Evolutionary conservation across 75 land plant species (phyloP).

Genomic region (Ceratopteris richardii): DNA sequence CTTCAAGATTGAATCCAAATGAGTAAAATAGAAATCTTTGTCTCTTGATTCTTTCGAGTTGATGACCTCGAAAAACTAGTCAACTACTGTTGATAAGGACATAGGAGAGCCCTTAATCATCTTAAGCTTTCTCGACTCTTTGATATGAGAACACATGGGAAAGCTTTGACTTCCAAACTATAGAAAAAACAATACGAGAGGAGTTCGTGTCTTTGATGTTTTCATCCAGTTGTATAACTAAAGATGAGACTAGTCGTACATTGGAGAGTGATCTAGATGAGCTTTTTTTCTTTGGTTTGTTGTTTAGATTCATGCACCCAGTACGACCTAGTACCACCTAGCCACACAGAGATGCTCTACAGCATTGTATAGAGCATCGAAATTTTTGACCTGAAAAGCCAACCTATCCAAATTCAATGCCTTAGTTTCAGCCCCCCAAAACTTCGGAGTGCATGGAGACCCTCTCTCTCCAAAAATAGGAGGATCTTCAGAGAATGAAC

Average conservation of each 20-base stretch:
- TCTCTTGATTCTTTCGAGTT: too few relatives aligned
- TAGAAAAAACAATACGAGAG: slow-evolving; percentile 67
- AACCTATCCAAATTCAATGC: too few relatives aligned
- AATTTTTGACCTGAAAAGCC: slow-evolving; percentile 48
- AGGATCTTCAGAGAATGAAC: too few relatives aligned
- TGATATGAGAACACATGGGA: slow-evolving; percentile 67
- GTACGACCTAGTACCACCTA: slow-evolving; percentile 50
- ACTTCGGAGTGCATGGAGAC: too few relatives aligned
- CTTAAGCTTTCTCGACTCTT: slow-evolving; percentile 66
- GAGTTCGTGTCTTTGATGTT: slow-evolving; percentile 74
- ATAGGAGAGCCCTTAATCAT: slow-evolving; percentile 57
- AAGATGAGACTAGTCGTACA: slow-evolving; percentile 65
- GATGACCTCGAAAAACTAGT: too few relatives aligned
- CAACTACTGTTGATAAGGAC: slow-evolving; percentile 6
- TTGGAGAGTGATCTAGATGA: slow-evolving; percentile 61
- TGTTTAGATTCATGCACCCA: slow-evolving; percentile 49
- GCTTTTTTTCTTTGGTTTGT: slow-evolving; percentile 37
- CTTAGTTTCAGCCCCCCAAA: too few relatives aligned
- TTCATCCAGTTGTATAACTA: slow-evolving; percentile 86
- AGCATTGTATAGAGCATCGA: slow-evolving; percentile 58
- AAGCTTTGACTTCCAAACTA: slow-evolving; percentile 42
- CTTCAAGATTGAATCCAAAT: too few relatives aligned
- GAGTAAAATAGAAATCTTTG: too few relatives aligned
- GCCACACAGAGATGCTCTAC: slow-evolving; percentile 60
- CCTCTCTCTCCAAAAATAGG: too few relatives aligned